These are phyloP conservation scores for Raffaelea deltoideospora DNA, from an alignment of 2,329 filamentous ascomycete species.

Conservation along the genomic window DNA sequence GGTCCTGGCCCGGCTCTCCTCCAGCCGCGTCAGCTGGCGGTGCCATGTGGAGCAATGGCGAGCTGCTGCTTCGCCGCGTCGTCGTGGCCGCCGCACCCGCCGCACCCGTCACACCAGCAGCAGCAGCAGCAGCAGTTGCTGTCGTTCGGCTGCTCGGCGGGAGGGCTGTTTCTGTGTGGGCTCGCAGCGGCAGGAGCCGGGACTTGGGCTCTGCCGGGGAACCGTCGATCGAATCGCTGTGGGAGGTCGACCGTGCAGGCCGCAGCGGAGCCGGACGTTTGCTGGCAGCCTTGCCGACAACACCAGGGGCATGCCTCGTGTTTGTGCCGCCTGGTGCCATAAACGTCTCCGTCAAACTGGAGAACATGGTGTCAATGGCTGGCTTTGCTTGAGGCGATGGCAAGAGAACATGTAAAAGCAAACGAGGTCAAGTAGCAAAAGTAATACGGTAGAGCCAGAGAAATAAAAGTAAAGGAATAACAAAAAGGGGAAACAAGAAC, in stretches of 20 bases:
- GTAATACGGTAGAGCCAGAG: not conserved
- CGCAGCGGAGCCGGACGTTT: slow-evolving; percentile 14
- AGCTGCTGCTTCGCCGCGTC: slow-evolving; percentile 8
- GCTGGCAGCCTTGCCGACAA: too few species aligned
- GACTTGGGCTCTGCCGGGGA: slow-evolving; percentile 5
- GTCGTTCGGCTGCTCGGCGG: not conserved
- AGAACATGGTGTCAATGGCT: slow-evolving; percentile 13
- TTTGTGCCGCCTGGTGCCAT: slow-evolving; percentile 14
- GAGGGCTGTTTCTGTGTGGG: not conserved
- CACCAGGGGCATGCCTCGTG: slow-evolving; percentile 7
- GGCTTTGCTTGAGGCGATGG: not conserved
- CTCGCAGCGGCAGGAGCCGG: not conserved
- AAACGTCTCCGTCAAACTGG: slow-evolving; percentile 14
- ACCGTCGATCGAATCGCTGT: slow-evolving; percentile 6
- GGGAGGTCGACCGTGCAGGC: slow-evolving; percentile 14
- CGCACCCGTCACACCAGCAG: not conserved
- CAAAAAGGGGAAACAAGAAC: not conserved
- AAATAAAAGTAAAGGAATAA: not conserved
- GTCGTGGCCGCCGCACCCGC: not conserved
- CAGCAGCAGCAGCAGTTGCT: not conserved
- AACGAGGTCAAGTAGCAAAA: not conserved
- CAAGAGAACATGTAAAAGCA: not conserved
- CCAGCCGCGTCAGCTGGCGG: too few species aligned
- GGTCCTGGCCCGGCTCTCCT: slow-evolving; percentile 1
- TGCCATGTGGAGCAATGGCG: too few species aligned